Base-by-base conservation (phyloP, 2,329 filamentous ascomycete genomes). In the Penicillium occitanis region DNA sequence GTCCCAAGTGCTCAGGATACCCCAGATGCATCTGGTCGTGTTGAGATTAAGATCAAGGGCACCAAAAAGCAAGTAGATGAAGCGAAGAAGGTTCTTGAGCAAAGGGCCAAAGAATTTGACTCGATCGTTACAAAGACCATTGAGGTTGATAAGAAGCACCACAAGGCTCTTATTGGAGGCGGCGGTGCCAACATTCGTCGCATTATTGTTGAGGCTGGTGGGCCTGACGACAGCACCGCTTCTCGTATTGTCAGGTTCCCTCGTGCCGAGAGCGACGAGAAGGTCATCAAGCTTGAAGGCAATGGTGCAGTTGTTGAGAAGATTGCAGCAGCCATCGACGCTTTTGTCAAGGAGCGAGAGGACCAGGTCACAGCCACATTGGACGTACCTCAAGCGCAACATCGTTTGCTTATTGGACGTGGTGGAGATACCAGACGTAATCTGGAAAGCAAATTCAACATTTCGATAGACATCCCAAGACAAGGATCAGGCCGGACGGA, bases 191-290 rank as follows among this genome's bases (percentile, higher is more conserved):
- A 90, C 74, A 89, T 99, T 66, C 91, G 91, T 68, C 89, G 91
- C 68, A 93, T 99, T 68, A 91, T 99, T 64, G 84, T 91, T 63
- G 87, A 91, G 72, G 93, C 95, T 57, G 96, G 95, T 69, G 96
- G 95, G 10, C 93, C 93, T 44, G 91, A 93, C 71, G 93, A 97
- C 74, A 87, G 90, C 69, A 89, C 91, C 48, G 90, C 95, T 72
- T 91, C 93, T 61, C 91, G 94, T 69, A 92, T 94, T 73, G 92
- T 99, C 67, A 93, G 94, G 77, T 98, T 99, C 84, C 95, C 95
- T 66, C 93, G 93, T 77, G 89, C 91, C 70, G 93, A 96, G 66
- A 87, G 90, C 62, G 89, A 91, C 67, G 92, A 91, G 53, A 92
- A 90, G 74, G 86, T 86, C 30, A 97, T 99, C 79, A 93, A 90